phyloP scores from a whole-genome alignment of 371 early-diverging fungal genomes.

The Parasitella parasitica region DNA sequence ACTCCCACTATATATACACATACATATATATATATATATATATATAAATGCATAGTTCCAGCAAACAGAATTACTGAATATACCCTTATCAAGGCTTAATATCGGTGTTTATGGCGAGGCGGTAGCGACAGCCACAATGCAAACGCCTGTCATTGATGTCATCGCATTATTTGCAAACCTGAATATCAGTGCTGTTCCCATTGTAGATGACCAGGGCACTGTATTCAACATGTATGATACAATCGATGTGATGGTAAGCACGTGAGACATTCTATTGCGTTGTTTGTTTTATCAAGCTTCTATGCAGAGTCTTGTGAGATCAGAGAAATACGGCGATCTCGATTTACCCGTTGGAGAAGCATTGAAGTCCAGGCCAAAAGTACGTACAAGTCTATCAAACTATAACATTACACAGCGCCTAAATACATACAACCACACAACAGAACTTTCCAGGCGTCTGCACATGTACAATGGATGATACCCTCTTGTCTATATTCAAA shows the following conservation, averaged over 20 bases:
- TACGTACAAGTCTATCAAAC: constrained; percentile 21
- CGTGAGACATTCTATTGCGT: not conserved
- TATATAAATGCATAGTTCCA: not conserved
- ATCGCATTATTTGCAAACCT: constrained; percentile 76
- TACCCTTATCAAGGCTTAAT: constrained; percentile 21
- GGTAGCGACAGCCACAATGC: constrained; percentile 65
- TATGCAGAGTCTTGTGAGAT: constrained; percentile 25
- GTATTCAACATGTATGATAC: constrained; percentile 89
- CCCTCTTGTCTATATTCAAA: constrained; percentile 77
- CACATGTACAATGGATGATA: constrained; percentile 78
- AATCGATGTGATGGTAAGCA: constrained; percentile 79
- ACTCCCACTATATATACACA: too few relatives aligned
- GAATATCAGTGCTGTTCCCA: constrained; percentile 82
- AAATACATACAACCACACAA: too few relatives aligned
- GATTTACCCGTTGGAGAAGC: constrained; percentile 80
- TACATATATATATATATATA: too few relatives aligned
- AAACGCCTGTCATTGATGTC: constrained; percentile 77
- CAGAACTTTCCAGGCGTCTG: constrained; percentile 85
- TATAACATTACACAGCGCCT: too few relatives aligned
- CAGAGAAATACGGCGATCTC: constrained; percentile 49
- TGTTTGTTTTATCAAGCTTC: not conserved
- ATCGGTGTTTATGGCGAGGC: constrained; percentile 75
- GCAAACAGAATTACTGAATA: not conserved
- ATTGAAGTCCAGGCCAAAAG: constrained; percentile 64
- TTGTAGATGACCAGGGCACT: constrained; percentile 76